Percentiles rank a stretch among this genome's conserved stretches.
phyloP scores from a whole-genome alignment of 1,284 basidiomycete species.

The Ganoderma sinense region DNA sequence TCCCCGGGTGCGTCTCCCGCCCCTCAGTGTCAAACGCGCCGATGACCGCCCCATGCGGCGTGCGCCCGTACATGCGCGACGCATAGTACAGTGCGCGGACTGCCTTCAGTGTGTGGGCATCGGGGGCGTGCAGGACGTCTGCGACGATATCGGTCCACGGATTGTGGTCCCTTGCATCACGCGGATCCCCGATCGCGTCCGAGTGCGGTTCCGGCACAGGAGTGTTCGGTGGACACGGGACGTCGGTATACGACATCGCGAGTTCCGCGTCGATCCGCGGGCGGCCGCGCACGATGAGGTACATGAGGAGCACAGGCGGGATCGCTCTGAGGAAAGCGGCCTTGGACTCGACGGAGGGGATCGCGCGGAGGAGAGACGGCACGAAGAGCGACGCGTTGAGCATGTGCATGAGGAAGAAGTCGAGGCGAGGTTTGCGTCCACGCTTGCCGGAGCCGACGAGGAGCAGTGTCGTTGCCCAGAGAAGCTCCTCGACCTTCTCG shows the following conservation, averaged over 20 bases:
- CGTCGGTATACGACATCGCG: slow-evolving; percentile 58
- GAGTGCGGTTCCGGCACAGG: slow-evolving; percentile 27
- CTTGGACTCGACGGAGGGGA: slow-evolving; percentile 49
- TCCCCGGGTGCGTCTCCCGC: slow-evolving; percentile 53
- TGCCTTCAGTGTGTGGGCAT: slow-evolving; percentile 68
- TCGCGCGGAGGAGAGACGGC: slow-evolving; percentile 50
- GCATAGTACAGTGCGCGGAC: slow-evolving; percentile 64
- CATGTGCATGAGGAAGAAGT: slow-evolving; percentile 80
- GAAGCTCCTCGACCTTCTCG: slow-evolving; percentile 58
- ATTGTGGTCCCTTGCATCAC: slow-evolving; percentile 50
- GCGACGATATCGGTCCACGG: slow-evolving; percentile 67
- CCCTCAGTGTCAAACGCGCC: slow-evolving; percentile 50
- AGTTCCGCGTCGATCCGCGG: slow-evolving; percentile 64
- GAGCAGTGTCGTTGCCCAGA: slow-evolving; percentile 60
- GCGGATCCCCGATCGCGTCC: slow-evolving; percentile 47
- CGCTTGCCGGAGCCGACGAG: slow-evolving; percentile 58
- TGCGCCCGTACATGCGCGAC: slow-evolving; percentile 56
- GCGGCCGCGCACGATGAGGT: slow-evolving; percentile 60
- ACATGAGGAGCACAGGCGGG: slow-evolving; percentile 52
- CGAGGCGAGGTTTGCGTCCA: slow-evolving; percentile 60
- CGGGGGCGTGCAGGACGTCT: slow-evolving; percentile 61
- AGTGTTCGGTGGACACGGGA: slow-evolving; percentile 46
- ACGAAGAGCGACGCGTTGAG: slow-evolving; percentile 71
- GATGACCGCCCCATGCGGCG: slow-evolving; percentile 49
- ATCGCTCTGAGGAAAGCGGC: slow-evolving; percentile 57